Conservation (phyloP, 225 moss, liverwort and hornwort species). For the Straminergon stramineum region DNA sequence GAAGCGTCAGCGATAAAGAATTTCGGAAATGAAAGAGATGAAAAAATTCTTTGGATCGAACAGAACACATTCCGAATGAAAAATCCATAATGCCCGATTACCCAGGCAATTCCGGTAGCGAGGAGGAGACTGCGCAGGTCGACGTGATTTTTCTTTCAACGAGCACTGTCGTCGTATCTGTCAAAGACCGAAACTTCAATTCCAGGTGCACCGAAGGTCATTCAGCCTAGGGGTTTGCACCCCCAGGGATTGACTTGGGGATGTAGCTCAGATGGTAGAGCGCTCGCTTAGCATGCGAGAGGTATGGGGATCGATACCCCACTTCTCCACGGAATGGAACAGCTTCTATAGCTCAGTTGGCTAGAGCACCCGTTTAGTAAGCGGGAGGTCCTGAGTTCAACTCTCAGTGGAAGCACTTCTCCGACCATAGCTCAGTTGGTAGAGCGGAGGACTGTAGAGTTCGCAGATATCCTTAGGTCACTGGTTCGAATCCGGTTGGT, state of each 20-base stretch:
- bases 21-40: too few relatives aligned
- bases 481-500: slow-evolving; percentile 81
- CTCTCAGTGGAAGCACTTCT: slow-evolving; percentile 13
- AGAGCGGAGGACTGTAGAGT: slow-evolving; percentile 81
- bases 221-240: accelerated
- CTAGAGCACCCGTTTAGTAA: slow-evolving; percentile 41
- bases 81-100: too few relatives aligned
- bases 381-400: slow-evolving; percentile 39
- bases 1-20: too few relatives aligned
- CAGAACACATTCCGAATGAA: too few relatives aligned
- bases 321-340: slow-evolving; percentile 29
- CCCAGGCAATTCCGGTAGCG: neutral
- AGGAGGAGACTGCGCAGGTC: neutral
- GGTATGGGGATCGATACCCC: slow-evolving; percentile 85
- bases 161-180: neutral
- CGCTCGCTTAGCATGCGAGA: slow-evolving; percentile 94
- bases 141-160: neutral
- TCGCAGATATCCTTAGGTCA: slow-evolving; percentile 59
- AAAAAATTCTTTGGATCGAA: too few relatives aligned
- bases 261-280: slow-evolving; percentile 93
- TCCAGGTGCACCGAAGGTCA: accelerated
- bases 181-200: accelerated
- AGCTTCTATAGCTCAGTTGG: slow-evolving; percentile 28
- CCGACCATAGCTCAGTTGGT: slow-evolving; percentile 89
- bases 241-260: neutral